phyloP scores from a whole-genome alignment of 1,139 yeast genomes.

The Pichia sp. region DNA sequence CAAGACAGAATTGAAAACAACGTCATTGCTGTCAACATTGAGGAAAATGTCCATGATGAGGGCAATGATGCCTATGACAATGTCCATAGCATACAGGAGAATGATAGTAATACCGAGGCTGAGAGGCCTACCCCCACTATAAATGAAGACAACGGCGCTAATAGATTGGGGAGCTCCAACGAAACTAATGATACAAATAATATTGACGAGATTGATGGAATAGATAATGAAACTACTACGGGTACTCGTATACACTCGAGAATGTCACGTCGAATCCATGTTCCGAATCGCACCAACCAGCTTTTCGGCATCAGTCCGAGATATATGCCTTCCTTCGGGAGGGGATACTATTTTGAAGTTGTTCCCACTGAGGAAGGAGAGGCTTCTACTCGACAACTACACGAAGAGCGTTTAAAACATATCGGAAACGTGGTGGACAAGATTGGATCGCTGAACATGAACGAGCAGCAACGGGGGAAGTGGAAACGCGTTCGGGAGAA shows the following conservation, averaged over 20 bases:
- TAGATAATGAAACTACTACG: background rate
- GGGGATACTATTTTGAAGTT: background rate
- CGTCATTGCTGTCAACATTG: background rate
- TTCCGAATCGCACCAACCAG: background rate
- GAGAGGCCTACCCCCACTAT: background rate
- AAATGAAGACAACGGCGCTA: background rate
- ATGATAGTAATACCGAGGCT: background rate
- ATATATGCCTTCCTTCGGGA: background rate
- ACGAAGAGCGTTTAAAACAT: background rate
- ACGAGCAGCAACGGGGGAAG: constrained; percentile 1
- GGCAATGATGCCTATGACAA: background rate
- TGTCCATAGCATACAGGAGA: background rate
- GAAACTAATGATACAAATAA: background rate
- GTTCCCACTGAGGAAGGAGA: background rate
- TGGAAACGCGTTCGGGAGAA: constrained; percentile 1
- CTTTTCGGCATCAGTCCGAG: background rate
- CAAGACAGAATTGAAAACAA: background rate
- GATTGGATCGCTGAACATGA: constrained; percentile 8
- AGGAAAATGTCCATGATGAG: background rate
- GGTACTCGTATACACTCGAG: background rate
- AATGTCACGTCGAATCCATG: background rate
- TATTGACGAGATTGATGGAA: background rate
- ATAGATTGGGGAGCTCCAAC: background rate
- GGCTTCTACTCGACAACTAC: background rate
- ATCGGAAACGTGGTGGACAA: background rate